These are phyloP conservation scores for Xylaria sp. DNA, from an alignment of 2,329 filamentous ascomycete species.

Conservation along the genomic window DNA sequence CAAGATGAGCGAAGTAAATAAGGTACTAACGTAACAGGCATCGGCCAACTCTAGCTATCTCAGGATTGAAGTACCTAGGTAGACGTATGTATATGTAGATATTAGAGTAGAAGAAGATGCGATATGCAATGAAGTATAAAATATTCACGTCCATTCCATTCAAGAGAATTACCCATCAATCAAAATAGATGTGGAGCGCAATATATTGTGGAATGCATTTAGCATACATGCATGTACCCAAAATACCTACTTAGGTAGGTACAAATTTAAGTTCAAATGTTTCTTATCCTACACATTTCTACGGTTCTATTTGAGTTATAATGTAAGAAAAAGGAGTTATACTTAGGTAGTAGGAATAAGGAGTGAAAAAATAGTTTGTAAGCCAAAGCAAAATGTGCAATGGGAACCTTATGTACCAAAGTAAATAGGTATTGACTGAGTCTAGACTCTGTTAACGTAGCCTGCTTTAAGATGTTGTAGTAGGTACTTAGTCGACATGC, in stretches of 20 bases:
- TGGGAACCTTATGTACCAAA: too few species aligned
- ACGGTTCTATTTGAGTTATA: neutral
- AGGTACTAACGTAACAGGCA: too few species aligned
- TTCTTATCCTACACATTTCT: neutral
- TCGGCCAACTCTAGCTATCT: too few species aligned
- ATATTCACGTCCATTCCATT: neutral
- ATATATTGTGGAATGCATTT: neutral
- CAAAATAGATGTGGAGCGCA: neutral
- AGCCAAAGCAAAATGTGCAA: too few species aligned
- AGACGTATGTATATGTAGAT: neutral
- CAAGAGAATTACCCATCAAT: neutral
- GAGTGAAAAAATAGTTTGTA: neutral
- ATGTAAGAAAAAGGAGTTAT: too few species aligned
- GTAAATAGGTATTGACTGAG: too few species aligned
- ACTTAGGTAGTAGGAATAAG: too few species aligned
- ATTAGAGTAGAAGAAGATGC: neutral
- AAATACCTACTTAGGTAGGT: too few species aligned
- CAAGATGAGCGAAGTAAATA: constrained; percentile 4
- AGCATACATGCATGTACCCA: too few species aligned
- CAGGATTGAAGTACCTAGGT: neutral
- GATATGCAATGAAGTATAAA: neutral
- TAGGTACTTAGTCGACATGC: too few species aligned
- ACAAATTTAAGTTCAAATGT: neutral
- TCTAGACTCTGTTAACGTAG: too few species aligned
- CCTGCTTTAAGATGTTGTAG: too few species aligned